Evolutionary conservation across 805 yeast species (phyloP), one percentile per base, ranked within the genome.

Genomic region (Metschnikowia rubicola): DNA sequence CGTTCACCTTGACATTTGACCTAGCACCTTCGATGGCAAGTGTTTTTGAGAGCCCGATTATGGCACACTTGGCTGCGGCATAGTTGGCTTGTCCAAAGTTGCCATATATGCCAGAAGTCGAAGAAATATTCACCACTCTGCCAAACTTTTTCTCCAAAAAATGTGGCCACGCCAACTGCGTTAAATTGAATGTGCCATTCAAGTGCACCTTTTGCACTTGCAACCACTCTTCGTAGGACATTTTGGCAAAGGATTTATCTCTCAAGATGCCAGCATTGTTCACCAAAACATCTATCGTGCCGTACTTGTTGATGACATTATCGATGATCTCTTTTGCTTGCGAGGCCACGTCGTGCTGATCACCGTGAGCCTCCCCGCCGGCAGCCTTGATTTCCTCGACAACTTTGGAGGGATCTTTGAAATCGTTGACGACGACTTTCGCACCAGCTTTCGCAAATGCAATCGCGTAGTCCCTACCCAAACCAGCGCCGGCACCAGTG

Each of bases 21-120:
- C 80, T 88, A 50, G 82, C 82, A 61, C 99, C 99, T 73, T 92
- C 99, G 55, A 88, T 76, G 29, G 98, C 97, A 53, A 89, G 68
- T 37, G 97, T 85, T 67, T 80, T 83, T 35, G 96, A 79, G 57
- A 92, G 78, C 13, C 96, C 96, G 41, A 90, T 70, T 53, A 92
- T 81, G 21, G 89, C 97, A 43, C 87, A 81, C 73, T 92, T 92
- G 39, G 98, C 97, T 30, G 97, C 83, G 17, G 96, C 84, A 68
- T 92, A 92, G 73, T 92, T 92, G 35, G 97, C 88, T 72, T 92
- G 99, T 43, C 99, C 99, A 71, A 92, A 92, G 74, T 86, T 89
- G 54, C 99, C 99, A 67, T 92, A 92, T 57, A 92, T 90, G 55
- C 98, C 99, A 2, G 97, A 90, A 9, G 98, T 92, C 15, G 97